Base-by-base conservation (phyloP, 2,329 filamentous ascomycete genomes). In the Xylaria sp. region DNA sequence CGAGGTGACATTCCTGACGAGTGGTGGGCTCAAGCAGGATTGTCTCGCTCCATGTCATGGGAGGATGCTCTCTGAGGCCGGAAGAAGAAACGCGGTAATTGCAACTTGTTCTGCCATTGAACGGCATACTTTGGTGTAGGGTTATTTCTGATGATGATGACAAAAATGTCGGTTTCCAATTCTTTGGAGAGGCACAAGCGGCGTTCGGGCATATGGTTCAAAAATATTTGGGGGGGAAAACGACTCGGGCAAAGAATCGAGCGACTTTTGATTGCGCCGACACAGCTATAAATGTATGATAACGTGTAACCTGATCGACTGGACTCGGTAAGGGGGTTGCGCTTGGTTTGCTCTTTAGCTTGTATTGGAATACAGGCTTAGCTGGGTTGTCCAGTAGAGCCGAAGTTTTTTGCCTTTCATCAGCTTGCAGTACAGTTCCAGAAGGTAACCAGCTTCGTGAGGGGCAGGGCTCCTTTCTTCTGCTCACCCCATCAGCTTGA, bases 1-100 rank as follows among this genome's bases (percentile, higher is more conserved):
- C 84, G 92, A 28, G 88, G 93, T 76, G 92, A 94, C 74, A 91
- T 96, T 63, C 91, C 92, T 0, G 92, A 96, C 70, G 90, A 93
- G 72, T 94, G 91, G 89, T 97, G 93, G 93, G 88, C 88, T 67
- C 86, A 88, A 75, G 90, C 86, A 67, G 91, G 91, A 51, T 84
- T 93, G 71, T 90, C 85, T 75, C 87, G 90, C 71, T 90, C 85
- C 15, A 80, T 89, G 64, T 80, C 82, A 20, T 82, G 79, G 43
- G 83, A 83, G 62, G 80, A 80, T 13, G 76, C 64, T 4, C 70
- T 68, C 31, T 73, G 68, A 69, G 54, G 5, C 23, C 3, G 20
- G 18, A 33, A n/a, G n/a, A 25, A 4, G 15, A 28, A 3, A 56
- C 3, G 55, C 2, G 36, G 25, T 7, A 20, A 33, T 15, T 23